Base-by-base conservation (phyloP, 495 filamentous ascomycete genomes). In the Opeltia flavorubescens region DNA sequence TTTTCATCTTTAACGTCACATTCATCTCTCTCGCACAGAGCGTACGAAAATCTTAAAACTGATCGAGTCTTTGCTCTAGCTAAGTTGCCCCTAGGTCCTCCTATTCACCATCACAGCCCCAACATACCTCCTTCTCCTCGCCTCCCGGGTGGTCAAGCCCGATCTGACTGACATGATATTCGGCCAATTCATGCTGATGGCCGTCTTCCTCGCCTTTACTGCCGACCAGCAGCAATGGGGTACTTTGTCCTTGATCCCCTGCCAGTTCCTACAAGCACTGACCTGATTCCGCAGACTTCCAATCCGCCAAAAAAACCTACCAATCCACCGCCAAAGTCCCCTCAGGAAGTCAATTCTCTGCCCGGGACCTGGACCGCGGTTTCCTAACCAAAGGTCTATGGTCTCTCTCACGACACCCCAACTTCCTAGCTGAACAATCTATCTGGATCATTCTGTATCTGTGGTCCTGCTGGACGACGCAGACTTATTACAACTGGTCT, bases 151-250 rank as follows among this genome's bases (percentile, higher is more conserved):
- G 9, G 57, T 58, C 24, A 38, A 53, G 12, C 73, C 80, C 51
- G 66, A 68, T 26, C 63, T 66, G 2, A 62, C 72, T 18, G 93
- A 95, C 60, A 52, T 83, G 28, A 55, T 77, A 23, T 87, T 86
- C 66, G 71, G 83, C 11, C 68, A 78, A 41, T 59, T 69, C 21
- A 65, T 88, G 45, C 67, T 95, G 44, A 71, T 71, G 36, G 75
- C 89, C 29, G 69, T 96, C 4, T 54, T 86, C 8, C 66, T 83
- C 42, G 85, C 91, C 54, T 80, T 68, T 62, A 73, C 93, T 56
- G 86, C 88, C 56, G 93, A 99, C 58, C 78, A 89, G 51, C 86
- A 95, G 59, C 89, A 95, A 62, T 99, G 93, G 93, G 71, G 78
- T 80, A 62, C 50, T 72, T 55, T 9, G 12, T 25, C 38, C 38